Conservation (phyloP, 2,329 filamentous ascomycete genomes). For the Penicillium hordei region DNA sequence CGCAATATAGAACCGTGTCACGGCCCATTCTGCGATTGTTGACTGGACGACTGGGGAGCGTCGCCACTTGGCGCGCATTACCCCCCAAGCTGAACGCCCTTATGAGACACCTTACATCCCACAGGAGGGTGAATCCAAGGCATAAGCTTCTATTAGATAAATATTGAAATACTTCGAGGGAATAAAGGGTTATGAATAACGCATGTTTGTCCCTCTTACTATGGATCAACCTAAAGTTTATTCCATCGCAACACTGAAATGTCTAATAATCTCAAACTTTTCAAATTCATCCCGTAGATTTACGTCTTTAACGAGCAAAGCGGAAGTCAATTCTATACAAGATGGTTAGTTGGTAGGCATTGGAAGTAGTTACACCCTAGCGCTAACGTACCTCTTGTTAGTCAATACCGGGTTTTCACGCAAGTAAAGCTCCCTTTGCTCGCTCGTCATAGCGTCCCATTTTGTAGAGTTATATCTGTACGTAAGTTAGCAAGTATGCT, state of each 20-base stretch:
- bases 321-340: conserved; percentile 35
- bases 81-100: conserved; percentile 30
- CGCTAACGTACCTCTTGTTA: conserved; percentile 28
- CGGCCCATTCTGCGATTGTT: conserved; percentile 38
- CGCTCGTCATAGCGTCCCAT: conserved; percentile 36
- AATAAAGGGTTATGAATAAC: neutral
- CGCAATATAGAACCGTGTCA: conserved; percentile 36
- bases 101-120: conserved; percentile 24
- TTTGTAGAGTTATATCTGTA: conserved; percentile 52
- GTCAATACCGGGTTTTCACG: conserved; percentile 31
- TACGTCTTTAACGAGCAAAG: conserved; percentile 20
- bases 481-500: neutral
- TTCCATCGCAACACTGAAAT: neutral
- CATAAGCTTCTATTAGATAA: neutral
- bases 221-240: neutral
- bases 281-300: neutral
- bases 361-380: no score
- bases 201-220: no score
- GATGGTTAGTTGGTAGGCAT: neutral
- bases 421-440: conserved; percentile 33
- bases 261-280: neutral
- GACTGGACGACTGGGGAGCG: conserved; percentile 32
- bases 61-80: conserved; percentile 32
- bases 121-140: neutral
- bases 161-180: neutral